These are phyloP conservation scores for Pisolithus marmoratus DNA, from an alignment of 768 basidiomycete genomes.

Conservation along the genomic window DNA sequence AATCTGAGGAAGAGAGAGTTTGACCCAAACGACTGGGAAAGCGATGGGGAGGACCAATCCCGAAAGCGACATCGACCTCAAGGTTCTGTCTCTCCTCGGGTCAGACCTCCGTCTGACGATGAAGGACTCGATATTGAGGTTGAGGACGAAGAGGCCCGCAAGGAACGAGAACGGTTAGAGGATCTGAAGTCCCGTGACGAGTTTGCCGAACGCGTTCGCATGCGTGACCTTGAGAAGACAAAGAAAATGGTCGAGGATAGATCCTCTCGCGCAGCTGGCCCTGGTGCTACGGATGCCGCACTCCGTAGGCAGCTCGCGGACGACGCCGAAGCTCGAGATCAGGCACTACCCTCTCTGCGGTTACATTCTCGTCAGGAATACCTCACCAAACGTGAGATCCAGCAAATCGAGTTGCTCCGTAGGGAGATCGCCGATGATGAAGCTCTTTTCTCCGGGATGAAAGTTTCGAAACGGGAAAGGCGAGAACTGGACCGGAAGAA, in stretches of 20 bases:
- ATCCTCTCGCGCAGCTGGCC: constrained; percentile 65
- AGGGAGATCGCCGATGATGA: constrained; percentile 95
- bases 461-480: constrained; percentile 76
- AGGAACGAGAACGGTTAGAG: constrained; percentile 67
- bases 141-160: constrained; percentile 69
- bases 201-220: constrained; percentile 82
- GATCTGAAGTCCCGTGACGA: constrained; percentile 88
- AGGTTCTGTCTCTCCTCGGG: constrained; percentile 20
- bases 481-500: constrained; percentile 87
- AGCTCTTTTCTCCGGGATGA: constrained; percentile 86
- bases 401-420: constrained; percentile 89
- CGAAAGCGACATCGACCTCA: constrained; percentile 58
- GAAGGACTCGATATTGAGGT: constrained; percentile 51
- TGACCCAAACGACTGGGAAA: constrained; percentile 83
- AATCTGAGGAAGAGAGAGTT: constrained; percentile 76
- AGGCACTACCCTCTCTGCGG: constrained; percentile 67
- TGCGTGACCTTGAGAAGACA: constrained; percentile 76
- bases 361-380: constrained; percentile 93
- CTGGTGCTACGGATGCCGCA: constrained; percentile 76
- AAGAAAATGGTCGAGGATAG: constrained; percentile 92
- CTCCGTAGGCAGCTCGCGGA: constrained; percentile 78
- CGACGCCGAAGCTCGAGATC: constrained; percentile 51
- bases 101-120: constrained; percentile 28
- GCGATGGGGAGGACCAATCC: constrained; percentile 78
- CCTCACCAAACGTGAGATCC: constrained; percentile 91